Evolutionary conservation across 805 yeast genomes (phyloP), one percentile per base, ranked within the genome.

Genomic region (Ogataea trehaloabstinens): DNA sequence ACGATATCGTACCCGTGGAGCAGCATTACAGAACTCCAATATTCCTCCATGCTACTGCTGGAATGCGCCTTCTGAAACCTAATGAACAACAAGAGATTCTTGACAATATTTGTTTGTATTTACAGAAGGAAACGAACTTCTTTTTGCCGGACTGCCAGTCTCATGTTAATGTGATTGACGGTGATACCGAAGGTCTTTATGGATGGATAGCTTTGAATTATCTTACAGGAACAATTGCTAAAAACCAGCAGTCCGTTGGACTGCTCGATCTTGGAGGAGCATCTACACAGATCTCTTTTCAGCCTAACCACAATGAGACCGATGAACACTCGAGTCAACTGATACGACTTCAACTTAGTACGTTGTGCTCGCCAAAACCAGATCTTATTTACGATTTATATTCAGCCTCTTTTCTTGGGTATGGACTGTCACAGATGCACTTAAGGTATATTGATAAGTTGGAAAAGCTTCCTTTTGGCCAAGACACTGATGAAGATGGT

Each of bases 1-100:
- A 70, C 35, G 57, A 68, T 7, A 63, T 77, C 5, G 73, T 82
- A 2, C 90, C 90, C 12, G 62, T 66, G 37, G 73, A 76, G 13
- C 85, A 80, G 53, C 80, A 76, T 35, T 51, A 51, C 7, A 53
- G 87, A 34, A 82, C 90, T 0, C 90, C 90, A 0, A 67, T 82
- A 1, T 81, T 79, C 47, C 55, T 82, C 5, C 86, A 82, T 56
- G 79, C 85, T 1, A 82, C 88, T 0, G 88, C 84, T 0, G 86
- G 86, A 0, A 72, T 81, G 78, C 59, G 87, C 31, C 55, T 76
- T 11, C 59, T 82, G 29, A 70, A 69, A 16, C 83, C 81, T 1
- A 62, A 67, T 10, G 74, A 74, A 24, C 63, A 56, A 35, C 62
- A 61, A 30, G 57, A 58, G 13, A 68, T 80, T 15, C 52, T 80